phyloP scores from a whole-genome alignment of 345 rosid species.

The Syzygium oleosum region DNA sequence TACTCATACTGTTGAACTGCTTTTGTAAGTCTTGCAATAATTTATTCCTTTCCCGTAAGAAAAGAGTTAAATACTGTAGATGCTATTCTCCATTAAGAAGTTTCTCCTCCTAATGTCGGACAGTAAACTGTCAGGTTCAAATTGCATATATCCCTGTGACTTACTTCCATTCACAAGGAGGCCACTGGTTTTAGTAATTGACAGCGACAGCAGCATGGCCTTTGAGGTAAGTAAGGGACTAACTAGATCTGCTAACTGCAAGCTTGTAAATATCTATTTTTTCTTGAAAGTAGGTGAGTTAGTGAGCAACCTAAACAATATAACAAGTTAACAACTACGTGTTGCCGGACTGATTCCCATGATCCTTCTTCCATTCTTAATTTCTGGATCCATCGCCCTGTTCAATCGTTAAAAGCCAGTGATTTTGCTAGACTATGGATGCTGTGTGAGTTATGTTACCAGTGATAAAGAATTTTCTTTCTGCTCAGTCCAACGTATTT shows the following conservation, averaged over 20 bases:
- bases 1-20: neutral
- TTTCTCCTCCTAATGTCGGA: neutral
- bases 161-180: slow-evolving; percentile 86
- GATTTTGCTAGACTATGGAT: neutral
- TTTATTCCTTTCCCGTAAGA: neutral
- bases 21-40: neutral
- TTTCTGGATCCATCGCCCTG: neutral
- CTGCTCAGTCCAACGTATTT: neutral
- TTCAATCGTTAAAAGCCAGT: neutral
- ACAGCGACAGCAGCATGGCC: slow-evolving; percentile 64
- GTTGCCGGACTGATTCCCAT: neutral
- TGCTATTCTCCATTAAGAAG: neutral
- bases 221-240: slow-evolving; percentile 44
- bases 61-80: neutral
- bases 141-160: slow-evolving; percentile 77
- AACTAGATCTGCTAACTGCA: neutral
- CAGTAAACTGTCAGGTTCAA: slow-evolving; percentile 39
- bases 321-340: neutral
- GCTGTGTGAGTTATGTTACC: neutral
- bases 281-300: neutral
- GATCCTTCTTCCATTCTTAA: neutral
- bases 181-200: slow-evolving; percentile 73
- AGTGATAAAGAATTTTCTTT: neutral
- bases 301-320: neutral
- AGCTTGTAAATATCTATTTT: neutral